Evolutionary conservation across 2,329 filamentous ascomycete genomes (phyloP), one percentile per base, ranked within the genome.

Genomic region (Arthrobotrys sphaeroides): DNA sequence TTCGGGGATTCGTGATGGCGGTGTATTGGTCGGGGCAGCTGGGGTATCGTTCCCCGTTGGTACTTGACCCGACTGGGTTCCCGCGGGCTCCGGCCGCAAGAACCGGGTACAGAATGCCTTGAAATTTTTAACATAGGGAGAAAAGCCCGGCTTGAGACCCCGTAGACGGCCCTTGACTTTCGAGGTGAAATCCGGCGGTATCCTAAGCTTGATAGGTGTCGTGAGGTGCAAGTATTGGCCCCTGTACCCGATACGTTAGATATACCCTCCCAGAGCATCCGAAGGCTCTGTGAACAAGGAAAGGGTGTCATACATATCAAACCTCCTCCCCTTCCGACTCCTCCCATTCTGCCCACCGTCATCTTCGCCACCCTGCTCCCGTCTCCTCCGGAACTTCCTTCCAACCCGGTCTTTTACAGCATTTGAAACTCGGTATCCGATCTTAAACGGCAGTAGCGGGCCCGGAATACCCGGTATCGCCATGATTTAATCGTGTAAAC

Each of bases 221-320:
- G 51, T 69, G 28, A 69, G 53, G 43, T 51, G 42, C 4, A 69
- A 42, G 33, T 69, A 42, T n/a, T 38, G 43, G n/a, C 65, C 65
- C 51, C 65, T 69, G 42, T n/a, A 13, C 18, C 6, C 12, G 4
- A 40, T 40, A 40, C 2, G 10, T 55, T 31, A 43, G 18, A 31
- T 47, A 31, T 33, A 26, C 22, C 3, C 24, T 22, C 24, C 24
- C 2, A 26, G 1, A 6, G 22, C 5, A 43, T n/a, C n/a, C n/a
- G n/a, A n/a, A n/a, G n/a, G n/a, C n/a, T n/a, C n/a, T n/a, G n/a
- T n/a, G n/a, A n/a, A n/a, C n/a, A 28, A 28, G 9, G 24, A 6
- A 26, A 13, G 16, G 2, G 24, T 3, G 3, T 12, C 57, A 31
- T 45, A 61, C 57, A 61, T 61, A n/a, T 61, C 57, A 22, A 61